A percentile compares a stretch with the other conserved stretches of the same genome.
Conservation (phyloP, 352 stramenopile genomes). For the Globisporangium lucens region DNA sequence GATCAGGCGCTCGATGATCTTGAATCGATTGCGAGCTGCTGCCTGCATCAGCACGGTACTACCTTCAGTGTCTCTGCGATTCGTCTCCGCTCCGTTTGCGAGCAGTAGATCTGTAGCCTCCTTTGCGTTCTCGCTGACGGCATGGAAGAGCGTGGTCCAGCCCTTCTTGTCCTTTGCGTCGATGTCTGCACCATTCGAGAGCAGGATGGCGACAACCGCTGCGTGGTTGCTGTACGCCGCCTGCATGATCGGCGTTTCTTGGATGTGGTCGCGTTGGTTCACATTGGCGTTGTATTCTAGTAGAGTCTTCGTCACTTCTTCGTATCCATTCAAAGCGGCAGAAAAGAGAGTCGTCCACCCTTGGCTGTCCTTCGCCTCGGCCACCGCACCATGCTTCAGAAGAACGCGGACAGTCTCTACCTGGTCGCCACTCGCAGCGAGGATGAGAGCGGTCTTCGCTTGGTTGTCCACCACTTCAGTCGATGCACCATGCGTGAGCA, state of each 20-base stretch:
- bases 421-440: constrained; percentile 1
- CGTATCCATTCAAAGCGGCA: constrained; percentile 2
- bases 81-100: constrained; percentile 3
- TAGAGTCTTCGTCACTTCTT: background rate
- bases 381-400: background rate
- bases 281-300: constrained; percentile 8
- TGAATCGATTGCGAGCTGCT: constrained; percentile 5
- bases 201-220: background rate
- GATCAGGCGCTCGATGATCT: constrained; percentile 1
- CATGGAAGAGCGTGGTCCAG: constrained; percentile 14
- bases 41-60: constrained; percentile 12
- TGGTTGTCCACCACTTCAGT: background rate
- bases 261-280: constrained; percentile 12
- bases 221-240: constrained; percentile 14
- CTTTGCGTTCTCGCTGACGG: constrained; percentile 6
- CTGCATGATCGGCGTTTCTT: constrained; percentile 19
- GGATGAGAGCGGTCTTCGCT: background rate
- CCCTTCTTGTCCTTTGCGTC: constrained; percentile 12
- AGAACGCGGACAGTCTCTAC: background rate
- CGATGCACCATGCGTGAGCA: constrained; percentile 2
- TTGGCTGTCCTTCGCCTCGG: constrained; percentile 11
- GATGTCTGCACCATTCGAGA: constrained; percentile 6
- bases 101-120: constrained; percentile 5
- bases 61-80: constrained; percentile 2
- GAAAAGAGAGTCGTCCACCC: constrained; percentile 14